Conservation (phyloP, 2,329 filamentous ascomycete genomes). For the Penicillium sp. region DNA sequence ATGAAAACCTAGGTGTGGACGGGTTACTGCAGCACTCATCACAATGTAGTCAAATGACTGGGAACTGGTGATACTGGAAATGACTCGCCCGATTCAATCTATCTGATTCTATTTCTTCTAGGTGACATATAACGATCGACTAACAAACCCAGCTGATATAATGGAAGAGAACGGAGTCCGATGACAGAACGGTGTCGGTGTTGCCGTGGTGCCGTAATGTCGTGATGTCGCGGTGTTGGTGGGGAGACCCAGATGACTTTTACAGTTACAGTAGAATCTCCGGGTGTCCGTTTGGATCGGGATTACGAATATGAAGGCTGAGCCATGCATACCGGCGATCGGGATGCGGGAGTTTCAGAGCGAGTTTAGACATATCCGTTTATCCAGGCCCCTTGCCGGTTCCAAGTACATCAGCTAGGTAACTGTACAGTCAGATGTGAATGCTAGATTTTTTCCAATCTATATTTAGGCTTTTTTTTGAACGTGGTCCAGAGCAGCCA, state of each 20-base stretch:
- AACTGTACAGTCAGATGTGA: background rate
- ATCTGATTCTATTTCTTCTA: background rate
- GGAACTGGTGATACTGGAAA: background rate
- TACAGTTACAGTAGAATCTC: background rate
- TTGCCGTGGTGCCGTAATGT: no score
- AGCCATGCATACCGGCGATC: background rate
- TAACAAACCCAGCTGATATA: background rate
- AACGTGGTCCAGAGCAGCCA: background rate
- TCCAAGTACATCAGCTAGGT: background rate
- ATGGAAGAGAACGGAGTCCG: background rate
- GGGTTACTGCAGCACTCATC: constrained; percentile 5
- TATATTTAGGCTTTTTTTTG: background rate
- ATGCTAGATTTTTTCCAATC: background rate
- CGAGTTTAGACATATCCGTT: background rate
- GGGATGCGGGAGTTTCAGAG: background rate
- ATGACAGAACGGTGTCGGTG: background rate
- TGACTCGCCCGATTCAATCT: background rate
- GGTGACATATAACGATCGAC: background rate
- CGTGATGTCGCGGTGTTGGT: background rate
- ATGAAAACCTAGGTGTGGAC: constrained; percentile 12
- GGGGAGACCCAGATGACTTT: background rate
- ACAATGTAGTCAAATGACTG: constrained; percentile 6
- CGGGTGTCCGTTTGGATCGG: background rate
- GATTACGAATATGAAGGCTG: background rate
- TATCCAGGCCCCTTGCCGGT: background rate